Evolutionary conservation across 1,139 yeast species (phyloP).

Genomic region (Candida gigantensis): DNA sequence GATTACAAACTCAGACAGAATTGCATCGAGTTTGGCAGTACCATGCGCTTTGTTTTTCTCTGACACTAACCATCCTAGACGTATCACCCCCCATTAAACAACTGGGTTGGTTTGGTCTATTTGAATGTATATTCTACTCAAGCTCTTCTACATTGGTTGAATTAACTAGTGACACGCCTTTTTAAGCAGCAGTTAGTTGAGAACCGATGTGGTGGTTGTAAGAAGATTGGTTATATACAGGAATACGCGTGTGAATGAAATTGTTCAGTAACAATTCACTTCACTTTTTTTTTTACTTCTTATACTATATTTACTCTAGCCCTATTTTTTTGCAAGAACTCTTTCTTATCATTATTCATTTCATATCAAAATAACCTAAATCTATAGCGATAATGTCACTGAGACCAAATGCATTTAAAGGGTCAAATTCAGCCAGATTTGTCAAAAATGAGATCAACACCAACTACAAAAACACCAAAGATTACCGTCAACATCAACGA

Average conservation of each 20-base stretch:
- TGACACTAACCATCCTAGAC: no score
- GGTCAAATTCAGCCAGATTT: constrained; percentile 57
- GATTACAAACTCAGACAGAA: no score
- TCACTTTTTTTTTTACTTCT: background rate
- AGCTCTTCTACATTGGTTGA: no score
- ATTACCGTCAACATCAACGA: constrained; percentile 7
- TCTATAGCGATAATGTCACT: constrained; percentile 9
- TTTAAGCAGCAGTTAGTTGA: no score
- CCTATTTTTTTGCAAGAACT: background rate
- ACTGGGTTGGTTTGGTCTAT: no score
- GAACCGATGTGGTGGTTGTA: no score
- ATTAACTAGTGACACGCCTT: no score
- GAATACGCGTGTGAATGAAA: constrained; percentile 2
- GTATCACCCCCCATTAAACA: no score
- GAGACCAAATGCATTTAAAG: constrained; percentile 30
- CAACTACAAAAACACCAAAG: constrained; percentile 12
- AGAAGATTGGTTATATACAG: background rate
- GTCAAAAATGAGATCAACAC: constrained; percentile 41
- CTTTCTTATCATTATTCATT: background rate
- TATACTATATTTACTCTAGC: background rate
- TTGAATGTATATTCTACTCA: no score
- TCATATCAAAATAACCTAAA: no score
- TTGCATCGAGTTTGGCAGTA: no score
- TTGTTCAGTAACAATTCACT: background rate
- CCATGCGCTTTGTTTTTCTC: no score